Base-by-base conservation (phyloP, 768 basidiomycete genomes). In the Suillus cothurnatus region DNA sequence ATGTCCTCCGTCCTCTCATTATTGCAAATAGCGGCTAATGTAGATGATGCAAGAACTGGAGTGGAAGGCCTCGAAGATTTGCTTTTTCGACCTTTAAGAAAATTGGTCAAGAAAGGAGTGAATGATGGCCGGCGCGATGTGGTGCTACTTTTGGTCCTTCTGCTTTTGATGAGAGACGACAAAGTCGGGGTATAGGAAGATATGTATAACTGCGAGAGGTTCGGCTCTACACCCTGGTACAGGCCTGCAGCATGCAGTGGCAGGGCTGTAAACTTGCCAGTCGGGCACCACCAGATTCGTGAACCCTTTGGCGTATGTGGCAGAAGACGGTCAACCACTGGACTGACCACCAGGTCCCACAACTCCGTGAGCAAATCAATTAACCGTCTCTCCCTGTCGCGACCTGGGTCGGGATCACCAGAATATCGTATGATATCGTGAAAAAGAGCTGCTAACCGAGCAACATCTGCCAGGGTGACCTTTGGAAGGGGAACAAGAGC, bases 171-270 rank as follows among this genome's bases (percentile, higher is more conserved):
- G 45, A 77, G 71, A 26, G 75, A 70, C 0, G 69, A 69, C 17
- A 77, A 67, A 0, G 73, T 73, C 4, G 77, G 73, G 0, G 74
- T 74, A 49, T 77, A 77, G 0, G 76, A 78, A 4, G 74, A 77
- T 39, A 78, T 61, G 52, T 70, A 77, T 26, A 70, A 4, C 55
- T 75, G 71, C 3, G 69, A 68, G n/a, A 78, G 39, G 28, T 71
- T 70, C 4, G 28, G 17, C 41, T 65, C 49, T 6, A 65, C 61
- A 50, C 52, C 59, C 38, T 63, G 69, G 61, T 67, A 71, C 8
- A 65, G 64, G 26, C 68, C 63, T 8, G 75, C 73, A 5, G 76
- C 74, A 52, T 77, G 77, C 34, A 78, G 60, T 4, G 77, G 77
- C 52, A 77, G 66, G 11, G 64, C 64, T 6, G 69, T 69, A 34